Percentiles rank a stretch among this genome's conserved stretches.
These are phyloP conservation scores for Zygosaccharomyces bisporus DNA, from an alignment of 805 yeast genomes.

Conservation along the genomic window DNA sequence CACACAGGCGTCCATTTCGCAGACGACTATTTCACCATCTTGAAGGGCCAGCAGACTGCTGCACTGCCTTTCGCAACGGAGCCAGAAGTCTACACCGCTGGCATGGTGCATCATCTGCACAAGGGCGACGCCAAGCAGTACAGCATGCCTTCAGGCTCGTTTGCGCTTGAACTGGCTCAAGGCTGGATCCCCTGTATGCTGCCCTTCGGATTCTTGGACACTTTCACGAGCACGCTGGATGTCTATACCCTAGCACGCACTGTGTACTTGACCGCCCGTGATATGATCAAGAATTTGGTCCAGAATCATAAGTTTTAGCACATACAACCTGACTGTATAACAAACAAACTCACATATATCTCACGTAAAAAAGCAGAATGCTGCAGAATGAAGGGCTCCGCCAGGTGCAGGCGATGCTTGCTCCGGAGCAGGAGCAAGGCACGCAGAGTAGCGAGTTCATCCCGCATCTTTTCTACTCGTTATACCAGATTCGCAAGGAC, in stretches of 20 bases:
- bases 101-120: slow-evolving; percentile 75
- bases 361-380: not conserved
- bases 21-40: slow-evolving; percentile 93
- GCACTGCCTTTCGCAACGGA: slow-evolving; percentile 58
- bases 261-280: slow-evolving; percentile 66
- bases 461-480: slow-evolving; percentile 33
- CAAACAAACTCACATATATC: not conserved
- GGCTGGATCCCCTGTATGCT: slow-evolving; percentile 99
- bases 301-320: slow-evolving; percentile 61
- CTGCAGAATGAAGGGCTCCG: slow-evolving; percentile 15
- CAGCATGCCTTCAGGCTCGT: slow-evolving; percentile 73
- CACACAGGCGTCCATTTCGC: slow-evolving; percentile 95
- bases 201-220: slow-evolving; percentile 89
- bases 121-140: slow-evolving; percentile 82
- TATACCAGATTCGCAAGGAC: slow-evolving; percentile 33
- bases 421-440: slow-evolving; percentile 10
- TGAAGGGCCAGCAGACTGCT: slow-evolving; percentile 75
- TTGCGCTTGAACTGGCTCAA: slow-evolving; percentile 93
- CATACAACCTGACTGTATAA: slow-evolving; percentile 1
- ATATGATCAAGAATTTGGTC: slow-evolving; percentile 66
- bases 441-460: slow-evolving; percentile 28
- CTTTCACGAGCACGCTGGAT: slow-evolving; percentile 77
- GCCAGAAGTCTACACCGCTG: slow-evolving; percentile 78
- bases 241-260: slow-evolving; percentile 65
- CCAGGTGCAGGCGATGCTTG: slow-evolving; percentile 14